Base-by-base conservation (phyloP, 2,329 filamentous ascomycete species). In the Cladosporium sp. region DNA sequence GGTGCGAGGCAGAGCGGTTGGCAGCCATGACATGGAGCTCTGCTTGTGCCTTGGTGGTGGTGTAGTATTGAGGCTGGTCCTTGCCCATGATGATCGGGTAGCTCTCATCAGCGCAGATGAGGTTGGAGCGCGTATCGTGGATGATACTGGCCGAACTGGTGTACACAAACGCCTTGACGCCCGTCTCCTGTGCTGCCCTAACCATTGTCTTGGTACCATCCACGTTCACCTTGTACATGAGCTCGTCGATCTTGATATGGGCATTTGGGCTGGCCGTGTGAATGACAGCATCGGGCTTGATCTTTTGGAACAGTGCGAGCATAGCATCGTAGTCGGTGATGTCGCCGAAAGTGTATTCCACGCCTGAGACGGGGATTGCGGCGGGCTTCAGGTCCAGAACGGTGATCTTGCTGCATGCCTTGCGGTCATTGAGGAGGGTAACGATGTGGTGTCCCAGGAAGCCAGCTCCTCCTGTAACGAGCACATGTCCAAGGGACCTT, bases 391-490 rank as follows among this genome's bases (percentile, higher is more conserved):
- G 64, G 59, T 75, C 73, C 59, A 78, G 68, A 12, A 75, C 72
- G 25, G 70, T 69, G 55, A 77, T 61, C 50, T 69, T 68, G 33
- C 67, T 67, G 55, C 69, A 66, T 12, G 72, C 71, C 52, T 69
- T 65, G 29, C 66, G 59, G 20, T 64, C 57, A 20, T 68, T 62
- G 30, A 78, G 69, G 48, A 74, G 67, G 43, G 67, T 67, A 47
- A 78, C 74, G 51, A 78, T 75, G 59, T 77, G 73, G 53, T 69
- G 64, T 27, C 76, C 76, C 4, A 78, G 63, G 55, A 78, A 78
- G 18, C 76, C 75, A 51, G 73, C 74, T 42, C 75, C 75, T 47
- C 75, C 75, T 22, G 74, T 69, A 20, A 78, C 70, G 15, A 76
- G 61, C 45, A 75, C 71, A 53, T 72, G 70, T 39, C 72, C 72